Conservation (phyloP, 495 filamentous ascomycete species). For the Polyplosphaeria fusca region DNA sequence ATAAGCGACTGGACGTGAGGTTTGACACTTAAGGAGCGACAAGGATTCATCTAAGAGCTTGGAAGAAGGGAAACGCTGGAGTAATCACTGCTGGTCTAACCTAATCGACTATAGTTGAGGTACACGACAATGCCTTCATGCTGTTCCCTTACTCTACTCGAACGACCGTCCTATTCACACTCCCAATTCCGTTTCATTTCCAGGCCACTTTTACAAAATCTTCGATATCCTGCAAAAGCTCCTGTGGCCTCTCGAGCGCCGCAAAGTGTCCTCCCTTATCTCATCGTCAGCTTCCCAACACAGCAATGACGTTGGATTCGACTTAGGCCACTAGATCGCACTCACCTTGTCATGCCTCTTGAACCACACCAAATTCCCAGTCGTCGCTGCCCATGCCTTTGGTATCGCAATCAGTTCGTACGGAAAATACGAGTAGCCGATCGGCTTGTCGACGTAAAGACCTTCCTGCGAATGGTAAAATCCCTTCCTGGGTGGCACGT, state of each 20-base stretch:
- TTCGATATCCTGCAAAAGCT: slow-evolving; percentile 56
- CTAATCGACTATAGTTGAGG: no score
- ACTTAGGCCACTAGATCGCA: no score
- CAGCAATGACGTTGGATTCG: no score
- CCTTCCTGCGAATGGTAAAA: slow-evolving; percentile 23
- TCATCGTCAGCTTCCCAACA: no score
- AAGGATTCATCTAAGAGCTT: no score
- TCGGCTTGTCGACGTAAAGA: slow-evolving; percentile 51
- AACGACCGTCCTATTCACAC: no score
- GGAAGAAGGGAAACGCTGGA: no score
- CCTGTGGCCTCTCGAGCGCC: slow-evolving; percentile 54
- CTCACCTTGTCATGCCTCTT: slow-evolving; percentile 47
- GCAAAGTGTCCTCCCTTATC: slow-evolving; percentile 63
- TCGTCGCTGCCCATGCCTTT: slow-evolving; percentile 50
- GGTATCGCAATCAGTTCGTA: slow-evolving; percentile 52
- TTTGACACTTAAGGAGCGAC: no score
- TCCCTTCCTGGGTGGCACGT: slow-evolving; percentile 8
- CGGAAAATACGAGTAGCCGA: slow-evolving; percentile 59
- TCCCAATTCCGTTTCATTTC: background rate
- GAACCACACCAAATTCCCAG: slow-evolving; percentile 51
- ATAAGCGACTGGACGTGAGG: no score
- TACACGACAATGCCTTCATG: no score
- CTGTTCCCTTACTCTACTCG: no score
- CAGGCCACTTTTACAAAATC: slow-evolving; percentile 53
- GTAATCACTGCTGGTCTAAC: no score